Conservation (phyloP, 352 stramenopile genomes). For the Pythium phragmitis region DNA sequence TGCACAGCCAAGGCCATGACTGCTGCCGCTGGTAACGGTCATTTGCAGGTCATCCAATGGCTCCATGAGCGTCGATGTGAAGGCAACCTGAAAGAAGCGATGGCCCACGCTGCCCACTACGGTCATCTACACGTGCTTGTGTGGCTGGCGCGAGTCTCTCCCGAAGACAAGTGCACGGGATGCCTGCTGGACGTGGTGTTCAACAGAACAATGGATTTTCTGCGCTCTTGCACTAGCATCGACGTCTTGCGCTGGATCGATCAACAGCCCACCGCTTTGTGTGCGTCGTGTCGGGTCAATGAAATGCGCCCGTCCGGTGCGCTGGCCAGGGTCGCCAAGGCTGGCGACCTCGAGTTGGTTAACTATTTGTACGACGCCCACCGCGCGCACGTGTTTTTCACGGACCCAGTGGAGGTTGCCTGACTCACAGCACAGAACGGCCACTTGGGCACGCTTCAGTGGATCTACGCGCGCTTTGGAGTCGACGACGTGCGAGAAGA, state of each 20-base stretch:
- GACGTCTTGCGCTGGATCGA: slow-evolving; percentile 8
- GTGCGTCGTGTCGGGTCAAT: neutral
- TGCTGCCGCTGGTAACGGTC: neutral
- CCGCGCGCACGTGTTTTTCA: neutral
- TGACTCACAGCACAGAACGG: neutral
- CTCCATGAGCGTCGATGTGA: neutral
- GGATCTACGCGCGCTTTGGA: too few species aligned
- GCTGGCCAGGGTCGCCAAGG: neutral
- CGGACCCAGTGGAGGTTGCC: neutral
- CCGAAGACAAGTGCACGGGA: neutral
- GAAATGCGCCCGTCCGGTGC: neutral
- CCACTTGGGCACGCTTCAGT: neutral
- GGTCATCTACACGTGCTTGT: neutral
- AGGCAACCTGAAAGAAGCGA: neutral
- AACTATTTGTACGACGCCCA: neutral
- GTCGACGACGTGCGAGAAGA: too few species aligned
- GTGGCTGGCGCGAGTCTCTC: neutral
- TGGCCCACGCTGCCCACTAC: neutral
- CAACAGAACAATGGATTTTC: neutral
- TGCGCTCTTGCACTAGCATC: neutral
- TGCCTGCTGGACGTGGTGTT: neutral
- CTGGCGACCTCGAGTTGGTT: neutral
- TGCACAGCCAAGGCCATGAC: slow-evolving; percentile 16
- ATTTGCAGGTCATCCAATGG: neutral
- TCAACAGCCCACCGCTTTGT: neutral